A percentile compares a stretch with the other conserved stretches of the same genome.
These are phyloP conservation scores for Dryas alaskensis DNA, from an alignment of 306 rosid genomes.

Conservation along the genomic window DNA sequence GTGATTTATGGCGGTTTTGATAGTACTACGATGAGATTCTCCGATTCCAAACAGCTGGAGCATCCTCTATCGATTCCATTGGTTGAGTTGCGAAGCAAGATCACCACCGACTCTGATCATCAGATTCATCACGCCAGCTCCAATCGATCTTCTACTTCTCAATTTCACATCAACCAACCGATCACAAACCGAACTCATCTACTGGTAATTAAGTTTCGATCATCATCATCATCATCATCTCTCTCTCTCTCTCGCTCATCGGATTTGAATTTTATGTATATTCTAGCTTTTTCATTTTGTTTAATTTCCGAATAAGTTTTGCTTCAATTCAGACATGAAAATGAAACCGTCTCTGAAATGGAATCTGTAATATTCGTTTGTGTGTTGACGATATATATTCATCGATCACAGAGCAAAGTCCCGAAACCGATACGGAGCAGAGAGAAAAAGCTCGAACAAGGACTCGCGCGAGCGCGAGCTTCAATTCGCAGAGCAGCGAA, in stretches of 20 bases:
- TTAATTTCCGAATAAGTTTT: too few species aligned
- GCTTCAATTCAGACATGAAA: too few species aligned
- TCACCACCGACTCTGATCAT: background rate
- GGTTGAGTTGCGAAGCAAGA: constrained; percentile 17
- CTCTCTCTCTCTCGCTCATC: background rate
- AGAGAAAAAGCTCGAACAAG: constrained; percentile 34
- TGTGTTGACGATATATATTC: background rate
- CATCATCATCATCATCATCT: background rate
- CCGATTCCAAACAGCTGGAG: background rate
- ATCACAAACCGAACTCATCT: constrained; percentile 9
- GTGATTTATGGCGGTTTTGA: background rate
- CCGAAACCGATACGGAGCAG: constrained; percentile 18
- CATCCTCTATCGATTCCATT: constrained; percentile 13
- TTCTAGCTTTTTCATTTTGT: too few species aligned
- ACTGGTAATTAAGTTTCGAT: constrained; percentile 7
- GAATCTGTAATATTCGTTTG: too few species aligned
- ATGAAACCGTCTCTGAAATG: too few species aligned
- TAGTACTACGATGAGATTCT: background rate
- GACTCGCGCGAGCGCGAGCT: constrained; percentile 46
- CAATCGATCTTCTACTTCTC: background rate
- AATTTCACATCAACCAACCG: background rate
- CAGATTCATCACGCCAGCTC: background rate
- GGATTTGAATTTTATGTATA: background rate
- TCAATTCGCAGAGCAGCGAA: constrained; percentile 36
- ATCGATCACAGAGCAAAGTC: constrained; percentile 18